These are phyloP conservation scores for Zygoascus ofunaensis DNA, from an alignment of 805 yeast species.

Conservation along the genomic window DNA sequence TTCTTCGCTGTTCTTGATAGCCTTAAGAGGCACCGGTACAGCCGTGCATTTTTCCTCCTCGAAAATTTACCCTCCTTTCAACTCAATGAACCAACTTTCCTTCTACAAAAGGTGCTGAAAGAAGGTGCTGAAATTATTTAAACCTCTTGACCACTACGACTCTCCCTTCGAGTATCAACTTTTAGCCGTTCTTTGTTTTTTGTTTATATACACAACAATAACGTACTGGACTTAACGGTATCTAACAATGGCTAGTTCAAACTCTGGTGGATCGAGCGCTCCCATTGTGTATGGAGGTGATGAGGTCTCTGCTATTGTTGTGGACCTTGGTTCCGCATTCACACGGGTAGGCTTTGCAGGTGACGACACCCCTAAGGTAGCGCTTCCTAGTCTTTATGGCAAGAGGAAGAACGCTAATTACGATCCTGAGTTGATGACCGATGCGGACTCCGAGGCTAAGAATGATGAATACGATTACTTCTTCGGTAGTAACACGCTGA, in stretches of 20 bases:
- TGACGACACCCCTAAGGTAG: conserved; percentile 72
- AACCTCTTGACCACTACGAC: too few species aligned
- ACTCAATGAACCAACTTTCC: too few species aligned
- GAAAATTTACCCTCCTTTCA: too few species aligned
- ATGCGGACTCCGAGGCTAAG: conserved; percentile 4
- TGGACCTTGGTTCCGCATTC: conserved; percentile 81
- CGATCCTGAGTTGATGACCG: conserved; percentile 9
- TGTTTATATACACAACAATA: too few species aligned
- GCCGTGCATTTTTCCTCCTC: too few species aligned
- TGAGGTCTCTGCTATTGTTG: conserved; percentile 81
- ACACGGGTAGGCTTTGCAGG: conserved; percentile 91
- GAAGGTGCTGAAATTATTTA: too few species aligned
- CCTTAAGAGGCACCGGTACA: too few species aligned
- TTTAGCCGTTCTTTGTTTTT: too few species aligned
- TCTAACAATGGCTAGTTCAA: neutral
- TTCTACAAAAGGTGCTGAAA: too few species aligned
- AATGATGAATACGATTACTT: conserved; percentile 9
- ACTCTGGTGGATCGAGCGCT: neutral
- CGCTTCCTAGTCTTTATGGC: conserved; percentile 58
- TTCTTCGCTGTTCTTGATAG: too few species aligned
- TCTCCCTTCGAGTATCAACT: too few species aligned
- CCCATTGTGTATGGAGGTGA: conserved; percentile 11
- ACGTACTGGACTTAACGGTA: too few species aligned
- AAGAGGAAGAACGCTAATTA: conserved; percentile 2
- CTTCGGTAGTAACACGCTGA: conserved; percentile 16